phyloP scores from a whole-genome alignment of 306 rosid genomes.

The Begonia fuchsioides region DNA sequence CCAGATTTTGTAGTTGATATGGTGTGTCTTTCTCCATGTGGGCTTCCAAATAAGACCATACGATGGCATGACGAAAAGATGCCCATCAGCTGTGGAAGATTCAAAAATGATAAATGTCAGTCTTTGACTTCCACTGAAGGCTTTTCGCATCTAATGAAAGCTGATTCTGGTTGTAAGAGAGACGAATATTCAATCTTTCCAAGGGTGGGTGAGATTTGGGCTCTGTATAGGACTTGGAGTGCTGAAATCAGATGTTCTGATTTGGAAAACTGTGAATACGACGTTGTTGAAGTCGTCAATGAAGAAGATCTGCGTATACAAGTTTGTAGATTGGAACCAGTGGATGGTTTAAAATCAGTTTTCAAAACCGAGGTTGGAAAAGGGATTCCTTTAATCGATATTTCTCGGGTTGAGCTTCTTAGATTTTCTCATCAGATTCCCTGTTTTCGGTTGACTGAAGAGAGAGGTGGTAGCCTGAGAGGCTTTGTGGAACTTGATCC shows the following conservation, averaged over 20 bases:
- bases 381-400: slow-evolving; percentile 21
- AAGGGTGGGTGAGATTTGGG: slow-evolving; percentile 74
- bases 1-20: slow-evolving; percentile 36
- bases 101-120: slow-evolving; percentile 16
- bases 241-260: slow-evolving; percentile 26
- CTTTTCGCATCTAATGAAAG: slow-evolving; percentile 57
- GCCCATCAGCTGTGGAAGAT: slow-evolving; percentile 60
- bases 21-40: slow-evolving; percentile 41
- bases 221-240: slow-evolving; percentile 67
- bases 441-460: slow-evolving; percentile 51
- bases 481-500: slow-evolving; percentile 90
- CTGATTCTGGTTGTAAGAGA: slow-evolving; percentile 19
- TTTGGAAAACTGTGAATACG: slow-evolving; percentile 47
- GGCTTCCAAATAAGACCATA: slow-evolving; percentile 22
- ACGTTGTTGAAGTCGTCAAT: slow-evolving; percentile 46
- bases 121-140: slow-evolving; percentile 17
- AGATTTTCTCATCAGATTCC: slow-evolving; percentile 82
- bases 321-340: slow-evolving; percentile 37
- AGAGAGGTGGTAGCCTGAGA: slow-evolving; percentile 36
- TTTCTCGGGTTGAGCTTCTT: slow-evolving; percentile 43
- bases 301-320: slow-evolving; percentile 21
- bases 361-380: slow-evolving; percentile 25
- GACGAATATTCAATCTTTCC: slow-evolving; percentile 41
- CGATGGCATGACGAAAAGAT: slow-evolving; percentile 43
- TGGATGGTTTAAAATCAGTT: slow-evolving; percentile 42